phyloP scores from a whole-genome alignment of 2,329 filamentous ascomycete species.

The Rachicladosporium sp. region DNA sequence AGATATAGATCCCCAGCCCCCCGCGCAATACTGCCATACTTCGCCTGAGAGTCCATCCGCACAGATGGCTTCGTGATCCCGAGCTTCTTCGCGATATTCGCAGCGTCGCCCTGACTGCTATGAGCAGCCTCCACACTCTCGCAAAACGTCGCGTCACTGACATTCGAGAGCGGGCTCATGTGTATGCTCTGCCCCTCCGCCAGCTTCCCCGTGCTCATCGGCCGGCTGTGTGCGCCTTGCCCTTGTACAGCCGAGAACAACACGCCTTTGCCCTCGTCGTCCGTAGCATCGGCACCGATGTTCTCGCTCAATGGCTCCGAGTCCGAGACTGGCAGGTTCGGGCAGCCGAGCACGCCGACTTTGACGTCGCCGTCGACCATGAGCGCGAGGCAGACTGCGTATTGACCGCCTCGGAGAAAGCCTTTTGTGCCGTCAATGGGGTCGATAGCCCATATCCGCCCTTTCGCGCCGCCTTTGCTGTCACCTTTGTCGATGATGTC shows the following conservation, averaged over 20 bases:
- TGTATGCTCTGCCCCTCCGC: constrained; percentile 50
- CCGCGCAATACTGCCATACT: constrained; percentile 89
- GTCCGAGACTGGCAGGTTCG: constrained; percentile 90
- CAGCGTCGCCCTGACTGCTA: constrained; percentile 79
- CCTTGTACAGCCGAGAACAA: constrained; percentile 75
- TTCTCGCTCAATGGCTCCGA: constrained; percentile 55
- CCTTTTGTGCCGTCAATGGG: constrained; percentile 97
- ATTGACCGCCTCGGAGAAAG: constrained; percentile 90
- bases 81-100: constrained; percentile 67
- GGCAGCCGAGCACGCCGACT: constrained; percentile 88
- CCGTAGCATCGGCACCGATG: constrained; percentile 61
- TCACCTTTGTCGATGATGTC: constrained; percentile 47
- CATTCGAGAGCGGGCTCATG: constrained; percentile 66
- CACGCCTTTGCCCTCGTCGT: constrained; percentile 67
- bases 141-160: constrained; percentile 79
- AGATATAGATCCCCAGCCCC: constrained; percentile 93
- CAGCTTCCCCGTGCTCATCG: constrained; percentile 49
- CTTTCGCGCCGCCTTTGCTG: constrained; percentile 57
- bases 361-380: constrained; percentile 90
- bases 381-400: constrained; percentile 84
- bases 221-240: constrained; percentile 66
- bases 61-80: constrained; percentile 85
- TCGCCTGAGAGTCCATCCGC: constrained; percentile 94
- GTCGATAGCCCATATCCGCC: constrained; percentile 90
- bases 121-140: constrained; percentile 92